Evolutionary conservation across 2,329 filamentous ascomycete genomes (phyloP).

Genomic region (Epichloe typhina): DNA sequence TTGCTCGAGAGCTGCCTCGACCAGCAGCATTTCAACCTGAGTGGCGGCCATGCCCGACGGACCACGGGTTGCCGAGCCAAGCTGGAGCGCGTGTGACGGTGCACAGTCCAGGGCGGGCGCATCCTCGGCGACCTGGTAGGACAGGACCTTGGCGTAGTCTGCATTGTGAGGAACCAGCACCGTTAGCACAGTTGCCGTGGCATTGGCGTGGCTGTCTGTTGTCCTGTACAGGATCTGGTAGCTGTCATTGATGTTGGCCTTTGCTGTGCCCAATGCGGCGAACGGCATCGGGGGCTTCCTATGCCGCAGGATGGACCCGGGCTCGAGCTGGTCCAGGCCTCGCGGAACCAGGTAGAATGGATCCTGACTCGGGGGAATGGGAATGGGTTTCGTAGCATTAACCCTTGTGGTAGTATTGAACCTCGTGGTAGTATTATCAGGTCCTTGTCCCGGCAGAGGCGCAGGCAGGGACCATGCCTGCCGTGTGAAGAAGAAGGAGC

Average conservation of each 20-base stretch:
- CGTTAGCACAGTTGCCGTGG: constrained; percentile 25
- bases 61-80: not conserved
- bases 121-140: constrained; percentile 29
- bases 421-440: no score
- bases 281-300: constrained; percentile 11
- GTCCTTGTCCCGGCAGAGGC: not conserved
- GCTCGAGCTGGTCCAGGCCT: constrained; percentile 5
- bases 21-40: constrained; percentile 11
- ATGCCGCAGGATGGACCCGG: constrained; percentile 12
- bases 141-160: constrained; percentile 19
- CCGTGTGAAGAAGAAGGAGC: not conserved
- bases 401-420: no score
- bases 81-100: constrained; percentile 15
- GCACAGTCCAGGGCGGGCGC: constrained; percentile 23
- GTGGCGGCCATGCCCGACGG: constrained; percentile 21
- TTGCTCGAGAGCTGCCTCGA: constrained; percentile 19
- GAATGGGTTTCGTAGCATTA: not conserved
- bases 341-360: constrained; percentile 6
- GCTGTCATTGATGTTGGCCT: constrained; percentile 8
- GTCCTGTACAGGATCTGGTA: constrained; percentile 27
- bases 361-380: not conserved
- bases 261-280: constrained; percentile 6
- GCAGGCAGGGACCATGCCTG: not conserved
- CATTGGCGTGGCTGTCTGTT: constrained; percentile 20
- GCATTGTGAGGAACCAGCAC: constrained; percentile 23